Evolutionary conservation across 768 basidiomycete species (phyloP), one percentile per base, ranked within the genome.

Genomic region (Cyclocybe aegerita): DNA sequence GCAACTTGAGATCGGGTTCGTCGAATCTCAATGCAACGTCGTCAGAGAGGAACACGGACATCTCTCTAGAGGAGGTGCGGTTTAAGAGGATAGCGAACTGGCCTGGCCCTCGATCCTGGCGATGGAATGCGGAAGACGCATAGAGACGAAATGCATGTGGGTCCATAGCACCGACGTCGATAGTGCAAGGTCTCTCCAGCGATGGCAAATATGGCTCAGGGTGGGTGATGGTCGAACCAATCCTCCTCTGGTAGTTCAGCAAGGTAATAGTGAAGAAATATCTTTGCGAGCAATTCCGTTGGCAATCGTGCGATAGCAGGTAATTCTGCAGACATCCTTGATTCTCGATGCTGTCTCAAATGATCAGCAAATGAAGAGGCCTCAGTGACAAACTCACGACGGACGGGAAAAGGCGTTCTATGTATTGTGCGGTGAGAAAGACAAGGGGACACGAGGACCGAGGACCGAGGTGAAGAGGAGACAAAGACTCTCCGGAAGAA

Each of bases 261-360:
- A 30, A 36, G n/a, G n/a, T 45, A 37, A 12, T 37, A 50, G n/a
- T 51, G 33, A 9, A 49, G 49, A 17, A 59, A 54, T 34, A 59
- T 59, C 29, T 59, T 54, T 4, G 48, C 43, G 12, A 59, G 41
- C 33, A 59, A 39, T 29, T 59, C 58, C 7, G 49, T 41, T 9
- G 58, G 58, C n/a, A 59, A 30, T 23, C 50, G 50, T 32, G 30
- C 15, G 53, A 49, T 2, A 52, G 50, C n/a, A 52, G 29, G 9
- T 42, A 44, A 14, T 39, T 47, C 43, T 50, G 48, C 4, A 43
- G 11, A 37, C 36, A 23, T 23, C 23, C 5, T 23, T 5, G 23
- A 23, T 23, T 23, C 23, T 23, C 23, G 5, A 23, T n/a, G n/a
- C 23, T 23, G 23, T 23, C 23, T 5, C 23, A 23, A 23, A 5